These are phyloP conservation scores for Juglanconis oblonga DNA, from an alignment of 2,329 filamentous ascomycete species.

Conservation along the genomic window DNA sequence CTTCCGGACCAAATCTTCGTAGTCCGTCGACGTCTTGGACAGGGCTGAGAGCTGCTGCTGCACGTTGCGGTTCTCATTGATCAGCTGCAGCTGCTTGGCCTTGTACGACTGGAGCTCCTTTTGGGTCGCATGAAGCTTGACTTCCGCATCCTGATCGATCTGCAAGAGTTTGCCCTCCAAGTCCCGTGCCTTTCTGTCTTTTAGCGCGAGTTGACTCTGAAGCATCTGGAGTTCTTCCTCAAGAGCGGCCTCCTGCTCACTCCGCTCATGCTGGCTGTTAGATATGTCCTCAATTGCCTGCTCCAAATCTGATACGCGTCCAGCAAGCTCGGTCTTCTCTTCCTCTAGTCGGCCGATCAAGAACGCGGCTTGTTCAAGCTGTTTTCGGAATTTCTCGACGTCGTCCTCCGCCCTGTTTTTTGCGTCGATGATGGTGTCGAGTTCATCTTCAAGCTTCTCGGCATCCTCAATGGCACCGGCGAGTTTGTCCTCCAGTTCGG, in stretches of 20 bases:
- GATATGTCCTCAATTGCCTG: slow-evolving; percentile 68
- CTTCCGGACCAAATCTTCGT: slow-evolving; percentile 86
- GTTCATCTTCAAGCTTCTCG: slow-evolving; percentile 87
- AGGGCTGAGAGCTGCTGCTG: slow-evolving; percentile 83
- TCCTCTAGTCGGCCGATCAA: slow-evolving; percentile 83
- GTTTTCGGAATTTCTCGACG: slow-evolving; percentile 71
- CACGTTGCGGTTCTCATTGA: slow-evolving; percentile 77
- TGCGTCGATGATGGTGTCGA: slow-evolving; percentile 82
- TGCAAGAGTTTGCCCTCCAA: slow-evolving; percentile 80
- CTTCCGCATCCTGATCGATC: slow-evolving; percentile 82
- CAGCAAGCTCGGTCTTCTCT: slow-evolving; percentile 75
- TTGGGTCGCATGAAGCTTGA: slow-evolving; percentile 73
- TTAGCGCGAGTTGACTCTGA: slow-evolving; percentile 82
- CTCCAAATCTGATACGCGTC: slow-evolving; percentile 68
- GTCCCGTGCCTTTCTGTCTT: slow-evolving; percentile 86
- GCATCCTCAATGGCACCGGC: slow-evolving; percentile 90
- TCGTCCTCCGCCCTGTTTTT: slow-evolving; percentile 88
- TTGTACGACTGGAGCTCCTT: slow-evolving; percentile 77
- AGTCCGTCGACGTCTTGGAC: slow-evolving; percentile 88
- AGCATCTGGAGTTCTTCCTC: slow-evolving; percentile 86
- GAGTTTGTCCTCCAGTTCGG: slow-evolving; percentile 89
- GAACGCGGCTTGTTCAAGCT: slow-evolving; percentile 86
- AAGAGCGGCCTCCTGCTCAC: slow-evolving; percentile 71
- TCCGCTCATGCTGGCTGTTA: slow-evolving; percentile 67
- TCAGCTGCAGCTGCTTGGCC: slow-evolving; percentile 70